Evolutionary conservation across 257 asterid species (phyloP).

Genomic region (Knoxia roxburghii): DNA sequence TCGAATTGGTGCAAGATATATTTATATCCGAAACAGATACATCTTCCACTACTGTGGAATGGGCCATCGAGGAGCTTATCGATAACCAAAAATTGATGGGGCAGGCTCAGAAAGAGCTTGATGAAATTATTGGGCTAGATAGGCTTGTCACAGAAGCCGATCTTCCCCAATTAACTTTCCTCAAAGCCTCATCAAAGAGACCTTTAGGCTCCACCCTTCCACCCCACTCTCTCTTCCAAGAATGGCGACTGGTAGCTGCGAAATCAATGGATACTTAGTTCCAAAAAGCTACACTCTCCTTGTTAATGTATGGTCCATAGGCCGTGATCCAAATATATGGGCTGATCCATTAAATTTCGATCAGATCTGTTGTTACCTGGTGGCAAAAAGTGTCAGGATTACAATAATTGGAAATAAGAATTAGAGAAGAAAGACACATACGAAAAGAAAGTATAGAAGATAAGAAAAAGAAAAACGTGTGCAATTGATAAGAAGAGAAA

Average conservation of each 20-base stretch:
- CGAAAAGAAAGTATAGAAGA: too few relatives aligned
- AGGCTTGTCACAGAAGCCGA: slow-evolving; percentile 54
- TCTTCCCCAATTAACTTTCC: slow-evolving; percentile 38
- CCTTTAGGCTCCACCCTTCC: slow-evolving; percentile 76
- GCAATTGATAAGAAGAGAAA: too few relatives aligned
- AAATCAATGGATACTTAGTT: slow-evolving; percentile 58
- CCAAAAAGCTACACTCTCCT: slow-evolving; percentile 74
- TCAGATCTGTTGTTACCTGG: slow-evolving; percentile 57
- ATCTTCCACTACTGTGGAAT: slow-evolving; percentile 78
- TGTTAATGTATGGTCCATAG: slow-evolving; percentile 78
- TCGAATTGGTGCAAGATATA: slow-evolving; percentile 58
- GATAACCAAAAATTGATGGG: slow-evolving; percentile 46
- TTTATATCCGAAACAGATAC: slow-evolving; percentile 83
- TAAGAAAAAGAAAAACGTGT: too few relatives aligned
- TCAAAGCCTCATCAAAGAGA: slow-evolving; percentile 75
- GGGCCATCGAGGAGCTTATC: slow-evolving; percentile 74
- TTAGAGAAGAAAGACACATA: too few relatives aligned
- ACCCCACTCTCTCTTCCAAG: slow-evolving; percentile 85
- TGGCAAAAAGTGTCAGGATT: too few relatives aligned
- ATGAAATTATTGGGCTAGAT: slow-evolving; percentile 42
- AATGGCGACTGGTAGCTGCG: slow-evolving; percentile 49
- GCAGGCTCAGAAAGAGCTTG: slow-evolving; percentile 53
- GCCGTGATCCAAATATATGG: slow-evolving; percentile 72
- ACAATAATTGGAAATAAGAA: too few relatives aligned
- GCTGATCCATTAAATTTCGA: slow-evolving; percentile 48